Base-by-base conservation (phyloP, 164 flowering plant genomes). In the Piper longum region DNA sequence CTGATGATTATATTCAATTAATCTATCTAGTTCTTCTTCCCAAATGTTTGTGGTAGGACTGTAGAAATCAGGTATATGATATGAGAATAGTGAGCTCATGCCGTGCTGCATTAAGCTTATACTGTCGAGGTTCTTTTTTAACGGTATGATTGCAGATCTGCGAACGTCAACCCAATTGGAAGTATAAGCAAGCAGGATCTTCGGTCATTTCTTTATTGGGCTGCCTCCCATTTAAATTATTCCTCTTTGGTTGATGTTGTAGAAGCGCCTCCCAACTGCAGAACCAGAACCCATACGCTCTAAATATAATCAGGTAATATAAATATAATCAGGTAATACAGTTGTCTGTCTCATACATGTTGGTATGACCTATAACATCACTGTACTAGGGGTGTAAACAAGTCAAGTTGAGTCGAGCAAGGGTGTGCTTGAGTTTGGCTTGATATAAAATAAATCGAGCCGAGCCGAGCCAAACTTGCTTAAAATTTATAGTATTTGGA, bases 111-210 rank as follows among this genome's bases (percentile, higher is more conserved):
- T 26, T 26, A 26, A 26, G 36, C 36, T 26, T 56, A 17, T 56
- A 2, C 0, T 3, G 19, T 9, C 14, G 3, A 6, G 14, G 14
- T 5, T 14, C 52, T 48, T 48, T 48, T 48, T 36, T 16, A 3
- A n/a, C 82, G 88, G 98, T 93, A 93, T 69, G 99, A 88, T 75
- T 93, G 99, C 79, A 93, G 99, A 77, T 81, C 99, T 36, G 99
- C 97, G 62, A 97, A 93, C 72, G 88, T 93, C 68, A 93, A 93
- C 82, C 99, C 99, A 43, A 93, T 93, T 41, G 99, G 99, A 67
- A 85, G 99, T 74, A 81, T 93, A 43, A 93, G 96, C 70, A 93
- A 93, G 80, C 84, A 80, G 72, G 99, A 93, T 77, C 82, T 93
- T 61, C 84, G 97, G 44, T 69, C 75, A 54, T 93, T 93, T 74